Conservation (phyloP, 2,329 filamentous ascomycete species). For the Monosporascus cannonballus region DNA sequence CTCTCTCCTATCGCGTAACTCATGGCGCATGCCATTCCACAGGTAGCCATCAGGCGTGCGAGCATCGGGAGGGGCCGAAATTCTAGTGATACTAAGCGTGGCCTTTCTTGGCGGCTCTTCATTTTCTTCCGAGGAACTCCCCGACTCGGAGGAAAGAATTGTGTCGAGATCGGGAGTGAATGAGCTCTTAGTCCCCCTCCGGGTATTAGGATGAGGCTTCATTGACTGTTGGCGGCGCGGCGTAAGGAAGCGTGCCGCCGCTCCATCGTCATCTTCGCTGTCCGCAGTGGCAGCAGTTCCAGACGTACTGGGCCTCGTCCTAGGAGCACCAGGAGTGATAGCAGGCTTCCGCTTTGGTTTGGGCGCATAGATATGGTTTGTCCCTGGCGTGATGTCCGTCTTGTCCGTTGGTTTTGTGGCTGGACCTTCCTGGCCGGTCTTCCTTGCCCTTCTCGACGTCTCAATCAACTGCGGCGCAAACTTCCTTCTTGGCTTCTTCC, state of each 20-base stretch:
- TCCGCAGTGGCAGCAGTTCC: slow-evolving; percentile 18
- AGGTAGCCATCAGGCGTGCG: slow-evolving; percentile 23
- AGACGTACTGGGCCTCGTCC: slow-evolving; percentile 10
- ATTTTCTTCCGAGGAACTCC: slow-evolving; percentile 29
- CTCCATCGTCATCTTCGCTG: slow-evolving; percentile 20
- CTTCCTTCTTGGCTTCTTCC: slow-evolving; percentile 33
- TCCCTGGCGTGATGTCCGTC: slow-evolving; percentile 64
- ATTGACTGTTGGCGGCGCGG: slow-evolving; percentile 34
- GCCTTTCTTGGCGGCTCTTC: slow-evolving; percentile 9
- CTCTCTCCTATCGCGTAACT: slow-evolving; percentile 52
- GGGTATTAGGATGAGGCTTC: slow-evolving; percentile 34
- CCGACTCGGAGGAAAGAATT: slow-evolving; percentile 38
- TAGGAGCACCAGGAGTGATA: slow-evolving; percentile 1
- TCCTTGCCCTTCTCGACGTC: slow-evolving; percentile 66
- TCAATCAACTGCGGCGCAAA: slow-evolving; percentile 81
- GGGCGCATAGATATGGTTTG: slow-evolving; percentile 53
- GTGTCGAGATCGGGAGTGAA: slow-evolving; percentile 36
- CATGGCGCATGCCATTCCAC: slow-evolving; percentile 24
- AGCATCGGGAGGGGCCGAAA: slow-evolving; percentile 19
- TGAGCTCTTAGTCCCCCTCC: slow-evolving; percentile 32
- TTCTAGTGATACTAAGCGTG: slow-evolving; percentile 12
- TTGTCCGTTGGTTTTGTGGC: slow-evolving; percentile 61
- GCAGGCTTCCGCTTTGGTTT: slow-evolving; percentile 31
- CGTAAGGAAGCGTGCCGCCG: slow-evolving; percentile 22
- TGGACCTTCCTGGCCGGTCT: slow-evolving; percentile 57